phyloP scores from a whole-genome alignment of 257 asterid species.

The Nicotiana attenuata region DNA sequence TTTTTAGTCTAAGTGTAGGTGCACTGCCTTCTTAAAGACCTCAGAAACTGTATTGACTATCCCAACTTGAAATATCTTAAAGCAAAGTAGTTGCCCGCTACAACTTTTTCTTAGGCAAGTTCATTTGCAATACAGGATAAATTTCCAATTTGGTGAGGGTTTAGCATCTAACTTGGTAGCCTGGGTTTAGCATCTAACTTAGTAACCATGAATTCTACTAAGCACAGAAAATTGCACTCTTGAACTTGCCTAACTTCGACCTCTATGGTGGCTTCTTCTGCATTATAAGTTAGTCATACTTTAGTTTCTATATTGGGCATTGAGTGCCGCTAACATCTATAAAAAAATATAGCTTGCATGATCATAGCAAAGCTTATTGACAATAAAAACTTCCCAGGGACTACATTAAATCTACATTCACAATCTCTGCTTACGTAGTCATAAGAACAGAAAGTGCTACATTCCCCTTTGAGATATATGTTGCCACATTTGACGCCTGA shows the following conservation, averaged over 20 bases:
- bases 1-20: neutral
- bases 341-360: neutral
- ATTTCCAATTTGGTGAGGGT: neutral
- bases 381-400: neutral
- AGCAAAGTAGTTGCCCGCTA: neutral
- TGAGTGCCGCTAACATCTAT: neutral
- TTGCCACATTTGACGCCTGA: slow-evolving; percentile 97
- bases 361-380: neutral
- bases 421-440: slow-evolving; percentile 73
- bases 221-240: neutral
- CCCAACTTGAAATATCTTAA: neutral
- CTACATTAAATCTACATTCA: neutral
- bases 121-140: neutral
- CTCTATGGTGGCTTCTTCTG: neutral
- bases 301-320: neutral
- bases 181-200: neutral
- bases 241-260: neutral
- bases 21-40: neutral
- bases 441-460: slow-evolving; percentile 98
- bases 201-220: neutral
- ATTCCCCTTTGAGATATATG: slow-evolving; percentile 91
- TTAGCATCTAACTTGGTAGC: neutral
- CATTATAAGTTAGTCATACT: neutral
- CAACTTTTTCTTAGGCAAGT: neutral
- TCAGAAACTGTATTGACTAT: neutral